Percentiles rank a stretch among this genome's conserved stretches.
These are phyloP conservation scores for Tylopilus sp. DNA, from an alignment of 1,284 basidiomycete species.

Conservation along the genomic window DNA sequence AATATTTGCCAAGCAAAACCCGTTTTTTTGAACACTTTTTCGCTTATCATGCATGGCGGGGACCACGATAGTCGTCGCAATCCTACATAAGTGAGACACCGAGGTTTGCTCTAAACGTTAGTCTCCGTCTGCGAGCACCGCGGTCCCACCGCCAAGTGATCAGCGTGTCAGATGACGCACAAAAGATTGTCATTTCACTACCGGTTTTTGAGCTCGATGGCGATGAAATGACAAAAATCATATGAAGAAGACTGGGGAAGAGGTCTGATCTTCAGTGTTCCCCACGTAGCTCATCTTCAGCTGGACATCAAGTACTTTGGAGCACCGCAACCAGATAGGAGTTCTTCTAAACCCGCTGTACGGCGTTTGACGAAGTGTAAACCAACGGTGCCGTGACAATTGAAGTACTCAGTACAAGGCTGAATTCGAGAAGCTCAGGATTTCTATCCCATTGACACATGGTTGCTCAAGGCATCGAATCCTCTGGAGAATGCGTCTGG, in stretches of 20 bases:
- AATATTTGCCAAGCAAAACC: too few relatives aligned
- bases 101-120: too few relatives aligned
- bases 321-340: constrained; percentile 80
- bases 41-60: too few relatives aligned
- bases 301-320: constrained; percentile 98
- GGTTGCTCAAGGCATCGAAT: constrained; percentile 96
- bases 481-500: constrained; percentile 96
- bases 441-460: too few relatives aligned
- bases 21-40: too few relatives aligned
- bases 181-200: constrained; percentile 81
- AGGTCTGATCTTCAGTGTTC: constrained; percentile 60
- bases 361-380: constrained; percentile 36
- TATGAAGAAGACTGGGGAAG: constrained; percentile 98
- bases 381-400: constrained; percentile 93
- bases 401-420: constrained; percentile 86
- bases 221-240: constrained; percentile 96
- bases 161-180: constrained; percentile 17
- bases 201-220: constrained; percentile 96
- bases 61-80: too few relatives aligned
- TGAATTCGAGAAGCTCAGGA: too few relatives aligned
- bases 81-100: too few relatives aligned
- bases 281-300: constrained; percentile 84
- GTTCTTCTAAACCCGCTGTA: neutral
- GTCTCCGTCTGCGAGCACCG: too few relatives aligned
- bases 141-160: neutral